phyloP scores from a whole-genome alignment of 2,329 filamentous ascomycete genomes.

The Amauroascus niger region DNA sequence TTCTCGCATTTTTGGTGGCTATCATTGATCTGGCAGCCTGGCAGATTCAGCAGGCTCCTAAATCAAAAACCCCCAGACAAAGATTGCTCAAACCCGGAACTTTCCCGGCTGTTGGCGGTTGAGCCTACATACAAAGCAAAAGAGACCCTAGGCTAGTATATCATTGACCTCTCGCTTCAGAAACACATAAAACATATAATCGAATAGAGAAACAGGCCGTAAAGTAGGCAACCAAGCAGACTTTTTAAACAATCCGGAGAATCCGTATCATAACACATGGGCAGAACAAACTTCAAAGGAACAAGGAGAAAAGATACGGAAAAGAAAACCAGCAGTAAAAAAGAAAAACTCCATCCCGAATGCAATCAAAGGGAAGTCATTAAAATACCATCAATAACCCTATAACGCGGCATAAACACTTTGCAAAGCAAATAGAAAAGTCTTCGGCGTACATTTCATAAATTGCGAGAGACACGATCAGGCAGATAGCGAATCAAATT shows the following conservation, averaged over 20 bases:
- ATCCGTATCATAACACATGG: too few relatives aligned
- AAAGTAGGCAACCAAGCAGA: background rate
- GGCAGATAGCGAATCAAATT: background rate
- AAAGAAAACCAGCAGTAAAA: background rate
- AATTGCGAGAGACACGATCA: background rate
- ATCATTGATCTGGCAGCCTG: background rate
- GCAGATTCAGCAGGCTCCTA: background rate
- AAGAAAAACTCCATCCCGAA: constrained; percentile 1
- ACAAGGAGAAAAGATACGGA: background rate
- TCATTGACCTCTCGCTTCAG: background rate
- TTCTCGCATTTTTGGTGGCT: background rate
- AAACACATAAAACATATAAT: background rate
- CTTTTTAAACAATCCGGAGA: too few relatives aligned
- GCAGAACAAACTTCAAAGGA: too few relatives aligned
- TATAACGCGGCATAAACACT: background rate
- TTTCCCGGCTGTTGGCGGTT: background rate
- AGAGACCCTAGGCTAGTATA: background rate
- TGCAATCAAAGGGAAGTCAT: constrained; percentile 1
- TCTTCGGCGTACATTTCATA: constrained; percentile 3
- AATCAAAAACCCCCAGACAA: background rate
- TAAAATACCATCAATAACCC: background rate
- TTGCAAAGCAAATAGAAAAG: background rate
- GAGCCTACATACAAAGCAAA: background rate
- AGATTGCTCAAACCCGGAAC: background rate
- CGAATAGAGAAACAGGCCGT: background rate